A percentile compares a stretch with the other conserved stretches of the same genome.
phyloP scores from a whole-genome alignment of 768 basidiomycete genomes.

The Psilocybe cubensis region DNA sequence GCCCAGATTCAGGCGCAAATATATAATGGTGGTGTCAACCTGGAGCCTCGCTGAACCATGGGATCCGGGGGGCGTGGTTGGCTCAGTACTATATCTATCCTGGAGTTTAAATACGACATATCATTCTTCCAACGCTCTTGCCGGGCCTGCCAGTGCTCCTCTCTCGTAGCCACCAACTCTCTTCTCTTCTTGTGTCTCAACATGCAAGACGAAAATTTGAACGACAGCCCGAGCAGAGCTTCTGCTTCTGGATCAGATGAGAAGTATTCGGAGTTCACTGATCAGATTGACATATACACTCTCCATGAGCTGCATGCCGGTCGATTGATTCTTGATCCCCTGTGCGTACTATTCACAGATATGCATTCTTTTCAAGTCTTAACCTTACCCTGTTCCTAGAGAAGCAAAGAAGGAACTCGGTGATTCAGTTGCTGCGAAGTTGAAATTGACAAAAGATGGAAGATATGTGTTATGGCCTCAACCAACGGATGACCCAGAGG shows the following conservation, averaged over 20 bases:
- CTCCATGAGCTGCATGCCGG: constrained; percentile 62
- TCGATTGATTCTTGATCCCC: constrained; percentile 43
- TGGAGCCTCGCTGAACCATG: not conserved
- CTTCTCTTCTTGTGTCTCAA: not conserved
- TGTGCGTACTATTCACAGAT: not conserved
- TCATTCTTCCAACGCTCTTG: not conserved
- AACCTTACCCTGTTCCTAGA: constrained; percentile 28
- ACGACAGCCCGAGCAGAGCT: not conserved
- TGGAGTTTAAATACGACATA: not conserved
- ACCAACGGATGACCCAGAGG: constrained; percentile 61
- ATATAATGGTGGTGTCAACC: too few species aligned
- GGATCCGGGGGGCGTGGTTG: not conserved
- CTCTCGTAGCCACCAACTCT: not conserved
- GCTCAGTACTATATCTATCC: not conserved
- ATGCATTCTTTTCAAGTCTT: not conserved
- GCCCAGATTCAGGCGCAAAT: too few species aligned
- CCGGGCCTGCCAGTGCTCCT: not conserved
- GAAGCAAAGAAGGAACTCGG: constrained; percentile 70
- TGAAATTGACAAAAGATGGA: constrained; percentile 63
- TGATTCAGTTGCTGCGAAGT: constrained; percentile 49
- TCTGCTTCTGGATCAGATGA: not conserved
- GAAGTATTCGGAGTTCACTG: not conserved
- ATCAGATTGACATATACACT: constrained; percentile 33
- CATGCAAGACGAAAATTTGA: not conserved
- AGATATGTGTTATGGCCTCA: constrained; percentile 72